Evolutionary conservation across 2,329 filamentous ascomycete genomes (phyloP).

Genomic region (Epichloe typhina): DNA sequence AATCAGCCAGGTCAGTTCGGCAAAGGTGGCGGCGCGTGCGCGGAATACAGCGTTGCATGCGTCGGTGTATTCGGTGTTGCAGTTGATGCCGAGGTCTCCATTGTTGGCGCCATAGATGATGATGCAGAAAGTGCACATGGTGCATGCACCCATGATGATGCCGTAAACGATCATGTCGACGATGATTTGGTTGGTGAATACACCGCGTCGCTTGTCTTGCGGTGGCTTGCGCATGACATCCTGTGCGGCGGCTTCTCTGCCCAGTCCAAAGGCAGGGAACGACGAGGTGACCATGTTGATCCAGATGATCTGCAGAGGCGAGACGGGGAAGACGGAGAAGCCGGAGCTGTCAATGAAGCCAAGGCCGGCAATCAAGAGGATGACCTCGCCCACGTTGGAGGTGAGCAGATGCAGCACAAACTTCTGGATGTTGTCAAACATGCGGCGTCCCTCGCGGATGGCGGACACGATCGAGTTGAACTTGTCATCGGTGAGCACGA

Average conservation of each 20-base stretch:
- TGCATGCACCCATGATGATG: conserved; percentile 60
- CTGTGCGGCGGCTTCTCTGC: conserved; percentile 60
- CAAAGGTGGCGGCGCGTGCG: conserved; percentile 60
- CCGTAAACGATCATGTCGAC: conserved; percentile 73
- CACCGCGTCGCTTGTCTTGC: conserved; percentile 51
- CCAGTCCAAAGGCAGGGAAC: conserved; percentile 77
- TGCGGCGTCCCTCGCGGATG: conserved; percentile 69
- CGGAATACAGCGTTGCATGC: conserved; percentile 50
- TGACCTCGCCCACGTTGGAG: conserved; percentile 74
- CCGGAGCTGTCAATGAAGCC: conserved; percentile 60
- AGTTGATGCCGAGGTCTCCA: conserved; percentile 44
- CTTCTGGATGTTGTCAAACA: conserved; percentile 84
- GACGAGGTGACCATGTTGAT: conserved; percentile 89
- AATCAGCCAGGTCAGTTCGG: conserved; percentile 60
- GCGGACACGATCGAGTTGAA: conserved; percentile 77
- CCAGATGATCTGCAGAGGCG: conserved; percentile 81
- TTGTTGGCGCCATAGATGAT: conserved; percentile 43
- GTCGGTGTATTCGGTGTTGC: conserved; percentile 46
- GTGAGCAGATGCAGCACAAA: conserved; percentile 70
- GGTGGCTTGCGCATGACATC: conserved; percentile 74
- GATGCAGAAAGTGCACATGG: conserved; percentile 52
- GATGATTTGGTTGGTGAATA: conserved; percentile 68
- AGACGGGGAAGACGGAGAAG: conserved; percentile 73
- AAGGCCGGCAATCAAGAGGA: conserved; percentile 67
- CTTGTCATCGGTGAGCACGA: conserved; percentile 79